Percentiles rank a stretch among this genome's conserved stretches.
phyloP scores from a whole-genome alignment of 352 stramenopile species.

The Globisporangium polare region DNA sequence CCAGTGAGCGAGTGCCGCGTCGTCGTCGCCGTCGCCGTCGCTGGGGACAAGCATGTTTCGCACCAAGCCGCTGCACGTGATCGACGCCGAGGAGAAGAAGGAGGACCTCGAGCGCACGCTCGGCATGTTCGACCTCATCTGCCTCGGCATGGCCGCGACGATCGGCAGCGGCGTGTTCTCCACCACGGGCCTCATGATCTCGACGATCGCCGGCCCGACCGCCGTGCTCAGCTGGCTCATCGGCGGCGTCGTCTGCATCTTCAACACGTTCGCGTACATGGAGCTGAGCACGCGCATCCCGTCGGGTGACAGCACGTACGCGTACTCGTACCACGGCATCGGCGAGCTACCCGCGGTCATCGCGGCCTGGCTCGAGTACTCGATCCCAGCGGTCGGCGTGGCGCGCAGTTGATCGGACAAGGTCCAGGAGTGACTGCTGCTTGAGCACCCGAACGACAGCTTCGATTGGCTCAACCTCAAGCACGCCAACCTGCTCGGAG shows the following conservation, averaged over 20 bases:
- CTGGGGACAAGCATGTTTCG: conserved; percentile 19
- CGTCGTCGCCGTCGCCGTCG: no score
- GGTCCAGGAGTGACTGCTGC: conserved; percentile 61
- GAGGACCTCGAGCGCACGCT: conserved; percentile 44
- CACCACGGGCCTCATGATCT: conserved; percentile 45
- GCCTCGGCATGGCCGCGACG: conserved; percentile 81
- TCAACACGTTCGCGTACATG: conserved; percentile 81
- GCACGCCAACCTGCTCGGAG: conserved; percentile 40
- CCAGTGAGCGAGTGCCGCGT: no score
- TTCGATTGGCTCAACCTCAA: conserved; percentile 48
- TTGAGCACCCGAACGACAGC: conserved; percentile 21
- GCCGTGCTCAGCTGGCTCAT: conserved; percentile 49
- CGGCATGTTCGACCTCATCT: conserved; percentile 79
- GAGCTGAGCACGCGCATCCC: conserved; percentile 80
- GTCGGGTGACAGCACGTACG: conserved; percentile 85
- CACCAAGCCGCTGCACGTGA: conserved; percentile 45
- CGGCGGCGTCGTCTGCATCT: conserved; percentile 59
- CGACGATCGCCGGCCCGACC: neutral
- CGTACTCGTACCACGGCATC: conserved; percentile 87
- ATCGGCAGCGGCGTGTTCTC: conserved; percentile 86
- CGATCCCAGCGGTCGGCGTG: conserved; percentile 28
- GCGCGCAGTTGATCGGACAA: conserved; percentile 91
- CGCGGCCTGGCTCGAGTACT: conserved; percentile 40
- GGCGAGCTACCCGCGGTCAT: conserved; percentile 89
- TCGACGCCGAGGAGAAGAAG: conserved; percentile 42